Conservation (phyloP, 495 filamentous ascomycete genomes). For the Jackrogersella minutella region DNA sequence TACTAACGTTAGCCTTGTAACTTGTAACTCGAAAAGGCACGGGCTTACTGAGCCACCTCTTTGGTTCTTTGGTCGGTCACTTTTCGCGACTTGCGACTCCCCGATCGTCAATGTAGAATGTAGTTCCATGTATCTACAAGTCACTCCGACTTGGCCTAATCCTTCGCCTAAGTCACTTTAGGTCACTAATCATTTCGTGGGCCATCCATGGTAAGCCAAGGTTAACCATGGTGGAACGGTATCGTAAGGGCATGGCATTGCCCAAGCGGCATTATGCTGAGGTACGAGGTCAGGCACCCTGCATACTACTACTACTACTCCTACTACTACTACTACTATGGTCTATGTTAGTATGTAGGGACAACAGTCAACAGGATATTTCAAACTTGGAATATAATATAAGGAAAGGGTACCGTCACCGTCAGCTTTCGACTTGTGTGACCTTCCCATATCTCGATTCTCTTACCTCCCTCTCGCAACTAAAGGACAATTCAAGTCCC, state of each 20-base stretch:
- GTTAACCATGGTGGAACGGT: slow-evolving; percentile 15
- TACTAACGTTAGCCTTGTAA: slow-evolving; percentile 37
- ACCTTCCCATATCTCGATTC: slow-evolving; percentile 8
- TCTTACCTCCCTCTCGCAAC: neutral
- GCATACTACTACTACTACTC: too few species aligned
- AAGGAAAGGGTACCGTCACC: slow-evolving; percentile 15
- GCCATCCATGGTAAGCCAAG: neutral
- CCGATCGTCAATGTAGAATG: slow-evolving; percentile 41
- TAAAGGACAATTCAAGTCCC: slow-evolving; percentile 19
- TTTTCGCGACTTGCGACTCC: slow-evolving; percentile 39
- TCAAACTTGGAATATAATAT: slow-evolving; percentile 16
- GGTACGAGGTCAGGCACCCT: too few species aligned
- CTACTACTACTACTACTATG: too few species aligned
- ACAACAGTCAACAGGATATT: too few species aligned
- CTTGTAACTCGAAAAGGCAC: slow-evolving; percentile 26
- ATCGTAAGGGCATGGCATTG: too few species aligned
- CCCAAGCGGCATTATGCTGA: too few species aligned
- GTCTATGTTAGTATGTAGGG: too few species aligned
- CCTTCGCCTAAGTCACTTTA: slow-evolving; percentile 11
- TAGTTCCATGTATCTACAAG: slow-evolving; percentile 36
- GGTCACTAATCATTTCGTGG: neutral
- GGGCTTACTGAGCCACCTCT: slow-evolving; percentile 40
- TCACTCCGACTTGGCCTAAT: slow-evolving; percentile 28
- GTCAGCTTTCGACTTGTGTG: slow-evolving; percentile 14
- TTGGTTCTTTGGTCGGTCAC: slow-evolving; percentile 23